Evolutionary conservation across 306 rosid species (phyloP).

Genomic region (Trifolium fragiferum): DNA sequence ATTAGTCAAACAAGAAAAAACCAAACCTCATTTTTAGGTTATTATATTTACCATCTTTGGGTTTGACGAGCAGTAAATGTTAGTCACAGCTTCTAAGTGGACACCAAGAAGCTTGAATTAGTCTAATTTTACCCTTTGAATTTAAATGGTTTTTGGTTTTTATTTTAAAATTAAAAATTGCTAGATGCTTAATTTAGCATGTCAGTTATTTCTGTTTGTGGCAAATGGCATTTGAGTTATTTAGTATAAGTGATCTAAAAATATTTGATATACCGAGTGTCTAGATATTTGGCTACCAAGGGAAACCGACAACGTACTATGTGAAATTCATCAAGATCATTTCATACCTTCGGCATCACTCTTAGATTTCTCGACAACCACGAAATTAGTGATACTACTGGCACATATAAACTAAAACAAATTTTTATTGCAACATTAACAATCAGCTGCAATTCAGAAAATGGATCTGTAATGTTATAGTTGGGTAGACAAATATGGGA

Average conservation of each 20-base stretch:
- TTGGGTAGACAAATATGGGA: not conserved
- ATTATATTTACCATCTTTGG: constrained; percentile 2
- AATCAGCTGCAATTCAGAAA: constrained; percentile 4
- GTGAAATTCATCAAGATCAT: not conserved
- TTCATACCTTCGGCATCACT: not conserved
- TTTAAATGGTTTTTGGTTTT: constrained; percentile 2
- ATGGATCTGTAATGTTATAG: not conserved
- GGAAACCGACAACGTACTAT: not conserved
- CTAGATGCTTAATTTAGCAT: not conserved
- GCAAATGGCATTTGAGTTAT: not conserved
- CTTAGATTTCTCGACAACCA: not conserved
- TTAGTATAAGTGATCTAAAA: not conserved
- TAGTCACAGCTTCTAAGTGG: not conserved
- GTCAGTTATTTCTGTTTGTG: not conserved
- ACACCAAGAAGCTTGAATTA: not conserved
- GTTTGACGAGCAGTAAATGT: not conserved
- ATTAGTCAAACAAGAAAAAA: not conserved
- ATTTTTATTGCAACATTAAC: not conserved
- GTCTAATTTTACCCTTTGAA: not conserved
- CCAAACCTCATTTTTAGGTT: not conserved
- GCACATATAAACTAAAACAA: not conserved
- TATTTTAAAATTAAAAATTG: not conserved
- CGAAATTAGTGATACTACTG: constrained; percentile 7
- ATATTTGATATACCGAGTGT: not conserved
- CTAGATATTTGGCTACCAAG: not conserved